Evolutionary conservation across 1,284 basidiomycete genomes (phyloP), one percentile per base, ranked within the genome.

Genomic region (Cystobasidium pallidum): DNA sequence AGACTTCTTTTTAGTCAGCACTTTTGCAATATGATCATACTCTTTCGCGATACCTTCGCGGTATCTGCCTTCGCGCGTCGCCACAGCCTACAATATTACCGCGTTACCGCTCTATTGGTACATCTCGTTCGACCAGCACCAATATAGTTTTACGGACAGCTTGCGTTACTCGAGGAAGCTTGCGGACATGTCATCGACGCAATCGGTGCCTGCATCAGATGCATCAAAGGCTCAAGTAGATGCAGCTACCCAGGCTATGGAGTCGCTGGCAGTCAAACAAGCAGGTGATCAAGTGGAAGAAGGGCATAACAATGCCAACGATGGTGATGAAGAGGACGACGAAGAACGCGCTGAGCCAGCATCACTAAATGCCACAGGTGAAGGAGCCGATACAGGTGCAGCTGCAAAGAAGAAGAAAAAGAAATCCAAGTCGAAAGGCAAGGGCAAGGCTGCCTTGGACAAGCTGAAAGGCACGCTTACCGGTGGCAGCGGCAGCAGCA

Each of bases 341-440:
- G 66, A 68, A 17, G 58, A 41, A 61, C 58, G 15, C 21, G 62
- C 62, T 24, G 45, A 32, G 17, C 24, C 57, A 34, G 34, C 15
- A 6, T 6, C 21, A 26, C 2, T 15, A 26, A 15, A 49, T 51
- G 43, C 24, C 19, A 19, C 4, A n/a, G 62, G 24, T n/a, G 62
- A 8, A 55, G 64, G 4, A 21, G 52, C 55, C 15, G 55, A 39
- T 15, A n/a, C 36, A 8, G 55, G 32, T 36, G 52, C 8, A 24
- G 17, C 52, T 26, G 36, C 65, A 2, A 74, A 74, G 21, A 78
- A 76, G 65, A 78, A 79, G 75, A 80, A 79, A 57, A 76, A 76
- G 71, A 81, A 80, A 75, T 80, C 80, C 77, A 82, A 75, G 70
- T 79, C 80, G 76, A 82, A 81, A 77, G 74, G 78, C 32, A 82